These are phyloP conservation scores for Cordyceps cicadae DNA, from an alignment of 2,329 filamentous ascomycete genomes.

Conservation along the genomic window DNA sequence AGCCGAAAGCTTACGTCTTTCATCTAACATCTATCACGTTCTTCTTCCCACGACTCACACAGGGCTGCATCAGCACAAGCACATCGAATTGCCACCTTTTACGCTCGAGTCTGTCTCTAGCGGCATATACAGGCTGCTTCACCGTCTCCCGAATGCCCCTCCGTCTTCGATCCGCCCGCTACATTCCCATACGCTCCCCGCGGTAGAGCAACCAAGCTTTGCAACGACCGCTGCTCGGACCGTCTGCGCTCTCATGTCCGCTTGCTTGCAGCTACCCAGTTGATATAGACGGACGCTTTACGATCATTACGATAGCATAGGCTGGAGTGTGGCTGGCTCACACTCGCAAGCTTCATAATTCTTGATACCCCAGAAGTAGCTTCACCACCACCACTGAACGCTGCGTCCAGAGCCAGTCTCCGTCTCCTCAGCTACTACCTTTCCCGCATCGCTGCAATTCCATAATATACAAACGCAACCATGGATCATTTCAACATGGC, in stretches of 20 bases:
- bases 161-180: neutral
- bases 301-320: neutral
- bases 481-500: slow-evolving; percentile 25
- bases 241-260: neutral
- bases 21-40: neutral
- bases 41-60: neutral
- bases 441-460: neutral
- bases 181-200: neutral
- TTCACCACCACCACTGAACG: neutral
- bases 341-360: neutral
- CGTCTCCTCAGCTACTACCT: neutral
- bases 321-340: slow-evolving; percentile 2
- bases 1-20: slow-evolving; percentile 4
- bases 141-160: neutral
- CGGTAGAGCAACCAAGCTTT: neutral
- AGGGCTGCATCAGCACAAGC: slow-evolving; percentile 6
- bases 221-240: neutral
- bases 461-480: neutral
- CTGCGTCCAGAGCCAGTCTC: neutral
- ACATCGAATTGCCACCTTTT: neutral
- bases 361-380: neutral
- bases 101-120: neutral
- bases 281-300: neutral
- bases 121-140: slow-evolving; percentile 5
- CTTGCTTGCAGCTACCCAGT: neutral